Evolutionary conservation across 2,329 filamentous ascomycete genomes (phyloP).

Genomic region (Diaporthe sp.): DNA sequence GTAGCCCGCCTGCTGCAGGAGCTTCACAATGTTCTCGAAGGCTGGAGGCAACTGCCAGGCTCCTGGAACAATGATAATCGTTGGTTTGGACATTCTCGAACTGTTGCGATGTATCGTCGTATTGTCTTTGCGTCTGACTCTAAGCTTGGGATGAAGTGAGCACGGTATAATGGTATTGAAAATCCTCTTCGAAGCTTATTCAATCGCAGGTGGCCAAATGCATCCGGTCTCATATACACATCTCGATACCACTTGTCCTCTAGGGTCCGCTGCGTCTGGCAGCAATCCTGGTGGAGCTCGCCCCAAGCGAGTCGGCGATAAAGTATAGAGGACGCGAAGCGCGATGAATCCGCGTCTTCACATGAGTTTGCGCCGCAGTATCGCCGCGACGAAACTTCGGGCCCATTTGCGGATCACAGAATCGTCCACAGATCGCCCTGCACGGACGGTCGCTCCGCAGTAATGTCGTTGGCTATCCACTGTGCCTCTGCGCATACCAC

Average conservation of each 20-base stretch:
- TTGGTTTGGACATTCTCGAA: not conserved
- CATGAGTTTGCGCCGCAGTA: not conserved
- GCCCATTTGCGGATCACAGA: not conserved
- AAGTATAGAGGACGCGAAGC: not conserved
- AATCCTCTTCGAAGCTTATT: not conserved
- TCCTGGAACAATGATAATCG: constrained; percentile 29
- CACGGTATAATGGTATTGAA: too few relatives aligned
- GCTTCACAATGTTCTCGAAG: constrained; percentile 8
- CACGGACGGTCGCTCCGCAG: not conserved
- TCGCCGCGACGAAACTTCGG: not conserved
- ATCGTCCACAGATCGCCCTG: not conserved
- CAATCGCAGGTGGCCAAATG: not conserved
- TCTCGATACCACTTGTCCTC: not conserved
- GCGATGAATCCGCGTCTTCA: not conserved
- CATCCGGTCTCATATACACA: not conserved
- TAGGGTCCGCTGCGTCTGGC: not conserved
- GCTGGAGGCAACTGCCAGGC: constrained; percentile 28
- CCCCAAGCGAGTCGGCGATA: not conserved
- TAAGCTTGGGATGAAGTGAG: not conserved
- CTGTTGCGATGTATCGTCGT: not conserved
- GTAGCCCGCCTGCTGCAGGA: constrained; percentile 18
- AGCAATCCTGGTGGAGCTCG: not conserved
- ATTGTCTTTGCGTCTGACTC: too few relatives aligned
- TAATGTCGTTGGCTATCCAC: not conserved
- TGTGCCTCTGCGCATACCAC: too few relatives aligned